Conservation (phyloP, 2,329 filamentous ascomycete genomes). For the Orbilia quercus region DNA sequence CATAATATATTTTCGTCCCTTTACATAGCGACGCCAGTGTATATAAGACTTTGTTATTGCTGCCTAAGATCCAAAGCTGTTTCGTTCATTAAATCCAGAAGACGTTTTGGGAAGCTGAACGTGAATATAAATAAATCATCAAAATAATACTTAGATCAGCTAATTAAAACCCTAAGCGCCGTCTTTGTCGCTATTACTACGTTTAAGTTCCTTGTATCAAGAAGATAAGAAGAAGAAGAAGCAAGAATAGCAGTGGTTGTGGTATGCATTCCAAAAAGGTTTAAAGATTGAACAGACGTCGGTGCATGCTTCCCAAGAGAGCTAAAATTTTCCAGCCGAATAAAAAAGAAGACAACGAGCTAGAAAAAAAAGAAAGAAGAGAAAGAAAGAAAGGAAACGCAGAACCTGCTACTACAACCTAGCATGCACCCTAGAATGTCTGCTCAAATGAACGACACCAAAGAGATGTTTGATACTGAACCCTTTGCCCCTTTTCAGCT, state of each 20-base stretch:
- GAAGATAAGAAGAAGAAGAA: slow-evolving; percentile 16
- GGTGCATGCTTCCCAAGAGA: slow-evolving; percentile 47
- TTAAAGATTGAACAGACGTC: slow-evolving; percentile 52
- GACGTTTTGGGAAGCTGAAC: background rate
- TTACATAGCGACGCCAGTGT: slow-evolving; percentile 12
- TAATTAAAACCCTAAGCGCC: slow-evolving; percentile 39
- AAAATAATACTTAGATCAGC: too few species aligned
- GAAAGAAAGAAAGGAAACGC: slow-evolving; percentile 39
- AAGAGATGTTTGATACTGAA: slow-evolving; percentile 17
- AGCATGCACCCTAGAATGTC: slow-evolving; percentile 39
- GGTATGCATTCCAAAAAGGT: slow-evolving; percentile 1
- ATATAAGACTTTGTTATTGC: slow-evolving; percentile 27
- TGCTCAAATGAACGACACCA: slow-evolving; percentile 25
- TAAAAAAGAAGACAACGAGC: slow-evolving; percentile 1
- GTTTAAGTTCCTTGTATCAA: slow-evolving; percentile 13
- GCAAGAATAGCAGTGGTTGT: too few species aligned
- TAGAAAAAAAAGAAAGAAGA: slow-evolving; percentile 10
- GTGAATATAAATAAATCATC: background rate
- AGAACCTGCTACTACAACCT: slow-evolving; percentile 54
- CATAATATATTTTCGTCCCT: slow-evolving; percentile 20
- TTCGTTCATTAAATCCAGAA: too few species aligned
- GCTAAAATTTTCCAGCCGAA: slow-evolving; percentile 34
- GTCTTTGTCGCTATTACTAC: slow-evolving; percentile 36
- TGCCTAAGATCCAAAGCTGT: slow-evolving; percentile 11
- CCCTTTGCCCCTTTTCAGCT: slow-evolving; percentile 18